Base-by-base conservation (phyloP, 306 rosid species). In the Casuarina cunninghamiana region DNA sequence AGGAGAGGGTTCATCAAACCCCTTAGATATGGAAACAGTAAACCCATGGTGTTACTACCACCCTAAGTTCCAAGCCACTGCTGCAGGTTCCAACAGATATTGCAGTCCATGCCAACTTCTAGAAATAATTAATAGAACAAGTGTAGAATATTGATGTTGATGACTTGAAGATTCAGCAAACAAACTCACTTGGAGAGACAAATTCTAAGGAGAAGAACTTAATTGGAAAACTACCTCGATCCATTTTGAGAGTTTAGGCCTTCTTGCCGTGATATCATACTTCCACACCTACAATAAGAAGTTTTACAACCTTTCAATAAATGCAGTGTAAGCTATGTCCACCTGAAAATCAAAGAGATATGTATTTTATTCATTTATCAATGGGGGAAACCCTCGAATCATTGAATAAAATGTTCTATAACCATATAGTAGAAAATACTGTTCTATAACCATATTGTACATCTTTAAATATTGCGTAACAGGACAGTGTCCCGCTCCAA, bases 251-350 rank as follows among this genome's bases (percentile, higher is more conserved):
- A 90, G 86, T 78, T 86, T 84, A 61, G 92, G 89, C 73, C 96
- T 89, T 79, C 92, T 91, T 51, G 72, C 82, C 4, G 89, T 79
- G 77, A 89, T 86, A 63, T 90, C 90, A 71, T 80, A 78, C 75
- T 90, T 84, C 69, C 50, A 79, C 42, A 68, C 65, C 69, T 82
- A 90, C 0, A 81, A 77, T 57, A 89, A 89, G 78, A 67, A 72
- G 16, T 69, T 0, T 75, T 90, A 91, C 82, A 87, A 86, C 77
- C 89, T 87, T 75, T 93, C 97, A 73, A 93, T 49, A 51, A 86
- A 90, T 5, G 97, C 74, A 72, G 86, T 77, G 48, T 82, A 92
- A 48, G 86, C 93, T 71, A 92, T 81, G 82, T 93, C 97, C 82
- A 73, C 93, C 92, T 92, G 83, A 82, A 63, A 54, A 81, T 61